Percentiles rank a stretch among this genome's conserved stretches.
phyloP scores from a whole-genome alignment of 2,329 filamentous ascomycete species.

The Apiospora kogelbergensis region DNA sequence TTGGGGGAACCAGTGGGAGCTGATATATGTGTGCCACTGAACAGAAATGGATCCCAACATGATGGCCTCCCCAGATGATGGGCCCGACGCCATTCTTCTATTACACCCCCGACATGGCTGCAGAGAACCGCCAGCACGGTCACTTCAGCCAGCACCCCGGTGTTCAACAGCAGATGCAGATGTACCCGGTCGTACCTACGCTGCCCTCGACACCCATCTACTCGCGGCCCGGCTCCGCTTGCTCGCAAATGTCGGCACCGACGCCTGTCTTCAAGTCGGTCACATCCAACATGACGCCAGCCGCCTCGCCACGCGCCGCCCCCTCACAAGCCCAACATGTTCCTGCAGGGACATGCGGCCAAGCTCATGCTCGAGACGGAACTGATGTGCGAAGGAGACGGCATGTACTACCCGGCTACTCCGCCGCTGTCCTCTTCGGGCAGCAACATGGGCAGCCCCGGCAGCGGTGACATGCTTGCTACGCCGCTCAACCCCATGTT shows the following conservation, averaged over 20 bases:
- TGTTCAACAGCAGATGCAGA: slow-evolving; percentile 50
- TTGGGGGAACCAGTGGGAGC: slow-evolving; percentile 19
- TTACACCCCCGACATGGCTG: slow-evolving; percentile 80
- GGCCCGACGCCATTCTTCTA: slow-evolving; percentile 81
- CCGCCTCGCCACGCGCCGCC: slow-evolving; percentile 72
- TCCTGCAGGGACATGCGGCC: slow-evolving; percentile 28
- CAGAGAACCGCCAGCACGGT: slow-evolving; percentile 71
- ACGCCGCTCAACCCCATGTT: slow-evolving; percentile 83
- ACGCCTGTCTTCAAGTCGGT: slow-evolving; percentile 57
- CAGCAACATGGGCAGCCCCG: slow-evolving; percentile 84
- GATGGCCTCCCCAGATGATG: slow-evolving; percentile 58
- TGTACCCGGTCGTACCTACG: slow-evolving; percentile 57
- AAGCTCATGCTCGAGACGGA: slow-evolving; percentile 74
- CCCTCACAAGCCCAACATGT: slow-evolving; percentile 73
- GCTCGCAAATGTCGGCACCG: slow-evolving; percentile 57
- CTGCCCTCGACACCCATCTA: slow-evolving; percentile 64
- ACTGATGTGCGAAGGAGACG: slow-evolving; percentile 56
- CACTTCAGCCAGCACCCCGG: slow-evolving; percentile 66
- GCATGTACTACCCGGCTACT: slow-evolving; percentile 77
- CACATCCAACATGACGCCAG: slow-evolving; percentile 68
- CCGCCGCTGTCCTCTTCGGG: slow-evolving; percentile 83
- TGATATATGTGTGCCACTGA: slow-evolving; percentile 12
- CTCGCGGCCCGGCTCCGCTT: slow-evolving; percentile 64
- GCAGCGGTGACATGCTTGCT: slow-evolving; percentile 72
- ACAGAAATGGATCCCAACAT: slow-evolving; percentile 64